These are phyloP conservation scores for Echeveria elegans DNA, from an alignment of 164 flowering plant genomes.

Conservation along the genomic window DNA sequence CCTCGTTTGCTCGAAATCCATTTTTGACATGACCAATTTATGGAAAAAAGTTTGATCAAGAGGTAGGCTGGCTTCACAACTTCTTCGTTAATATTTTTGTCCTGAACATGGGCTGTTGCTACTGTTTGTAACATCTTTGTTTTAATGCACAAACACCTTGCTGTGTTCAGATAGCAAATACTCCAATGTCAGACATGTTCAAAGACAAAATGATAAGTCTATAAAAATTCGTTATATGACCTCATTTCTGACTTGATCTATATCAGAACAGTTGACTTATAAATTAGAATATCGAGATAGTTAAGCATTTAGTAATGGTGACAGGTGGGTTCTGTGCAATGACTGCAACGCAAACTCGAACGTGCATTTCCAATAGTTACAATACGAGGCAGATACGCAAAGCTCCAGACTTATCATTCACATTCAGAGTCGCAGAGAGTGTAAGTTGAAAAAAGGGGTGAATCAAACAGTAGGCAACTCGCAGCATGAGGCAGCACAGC, in stretches of 20 bases:
- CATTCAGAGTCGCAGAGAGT: conserved; percentile 10
- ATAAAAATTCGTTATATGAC: no score
- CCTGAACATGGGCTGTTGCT: no score
- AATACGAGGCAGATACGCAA: conserved; percentile 70
- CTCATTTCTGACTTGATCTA: neutral
- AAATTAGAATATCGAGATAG: neutral
- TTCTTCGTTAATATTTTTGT: neutral
- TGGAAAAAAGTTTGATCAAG: conserved; percentile 69
- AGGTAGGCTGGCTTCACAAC: conserved; percentile 28
- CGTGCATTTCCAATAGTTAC: conserved; percentile 67
- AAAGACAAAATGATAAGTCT: conserved; percentile 57
- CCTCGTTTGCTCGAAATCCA: conserved; percentile 76
- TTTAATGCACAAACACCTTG: neutral
- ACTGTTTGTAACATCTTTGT: no score
- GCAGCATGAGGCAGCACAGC: neutral
- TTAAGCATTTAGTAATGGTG: neutral
- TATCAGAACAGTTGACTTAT: neutral
- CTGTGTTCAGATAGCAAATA: conserved; percentile 50
- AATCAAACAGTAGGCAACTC: neutral
- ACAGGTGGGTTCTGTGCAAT: conserved; percentile 90
- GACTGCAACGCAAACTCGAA: conserved; percentile 64
- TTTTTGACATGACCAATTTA: conserved; percentile 58
- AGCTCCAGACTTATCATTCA: conserved; percentile 36
- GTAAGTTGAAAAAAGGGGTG: neutral
- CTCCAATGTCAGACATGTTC: conserved; percentile 68